These are phyloP conservation scores for Corylus avellana DNA, from an alignment of 306 rosid genomes.

Conservation along the genomic window DNA sequence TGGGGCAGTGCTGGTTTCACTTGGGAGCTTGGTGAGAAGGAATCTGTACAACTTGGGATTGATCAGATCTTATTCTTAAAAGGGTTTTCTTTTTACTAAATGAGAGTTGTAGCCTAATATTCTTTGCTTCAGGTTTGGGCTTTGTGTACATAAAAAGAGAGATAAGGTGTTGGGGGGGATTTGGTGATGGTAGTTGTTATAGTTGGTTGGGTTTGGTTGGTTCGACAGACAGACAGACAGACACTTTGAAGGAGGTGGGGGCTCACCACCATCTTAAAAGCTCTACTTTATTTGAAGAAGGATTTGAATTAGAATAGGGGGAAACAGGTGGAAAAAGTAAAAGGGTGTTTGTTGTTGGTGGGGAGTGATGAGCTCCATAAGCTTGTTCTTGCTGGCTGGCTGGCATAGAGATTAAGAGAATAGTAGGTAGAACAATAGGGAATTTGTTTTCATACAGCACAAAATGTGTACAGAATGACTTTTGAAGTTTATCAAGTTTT, in stretches of 20 bases:
- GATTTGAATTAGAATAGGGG: slow-evolving; percentile 16
- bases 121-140: slow-evolving; percentile 67
- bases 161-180: slow-evolving; percentile 29
- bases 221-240: slow-evolving; percentile 29
- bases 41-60: slow-evolving; percentile 83
- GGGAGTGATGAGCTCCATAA: slow-evolving; percentile 22
- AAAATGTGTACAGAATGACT: slow-evolving; percentile 42
- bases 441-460: slow-evolving; percentile 33
- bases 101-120: slow-evolving; percentile 42
- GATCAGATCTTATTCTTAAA: slow-evolving; percentile 72
- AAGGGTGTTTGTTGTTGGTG: slow-evolving; percentile 14
- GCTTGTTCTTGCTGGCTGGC: too few species aligned
- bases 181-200: slow-evolving; percentile 50
- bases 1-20: slow-evolving; percentile 80
- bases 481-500: slow-evolving; percentile 26
- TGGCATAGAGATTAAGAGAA: slow-evolving; percentile 7
- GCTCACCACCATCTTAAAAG: slow-evolving; percentile 34
- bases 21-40: slow-evolving; percentile 87
- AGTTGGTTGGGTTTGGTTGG: slow-evolving; percentile 68
- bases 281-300: slow-evolving; percentile 40
- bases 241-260: slow-evolving; percentile 16
- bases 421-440: slow-evolving; percentile 34
- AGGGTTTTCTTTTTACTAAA: slow-evolving; percentile 12
- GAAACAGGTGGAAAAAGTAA: slow-evolving; percentile 22
- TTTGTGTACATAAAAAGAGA: slow-evolving; percentile 60